These are phyloP conservation scores for Sicyos edulis DNA, from an alignment of 306 rosid genomes.

Conservation along the genomic window DNA sequence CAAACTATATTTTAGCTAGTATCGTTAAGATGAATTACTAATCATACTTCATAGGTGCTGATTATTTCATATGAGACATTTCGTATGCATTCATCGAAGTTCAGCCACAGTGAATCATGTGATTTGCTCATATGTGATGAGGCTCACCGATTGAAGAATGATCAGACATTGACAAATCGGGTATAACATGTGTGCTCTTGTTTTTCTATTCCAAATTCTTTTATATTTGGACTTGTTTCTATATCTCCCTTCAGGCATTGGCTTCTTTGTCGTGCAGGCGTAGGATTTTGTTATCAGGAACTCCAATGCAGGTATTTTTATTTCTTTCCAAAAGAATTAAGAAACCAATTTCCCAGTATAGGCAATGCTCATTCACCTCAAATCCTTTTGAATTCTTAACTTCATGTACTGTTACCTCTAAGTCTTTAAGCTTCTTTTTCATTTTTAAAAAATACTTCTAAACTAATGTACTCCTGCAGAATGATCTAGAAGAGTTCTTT, in stretches of 20 bases:
- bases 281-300: slow-evolving; percentile 84
- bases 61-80: slow-evolving; percentile 91
- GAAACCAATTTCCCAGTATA: slow-evolving; percentile 39
- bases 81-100: slow-evolving; percentile 80
- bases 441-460: background rate
- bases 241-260: slow-evolving; percentile 60
- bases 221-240: slow-evolving; percentile 21
- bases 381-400: background rate
- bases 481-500: slow-evolving; percentile 90
- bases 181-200: slow-evolving; percentile 33
- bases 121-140: slow-evolving; percentile 94
- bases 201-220: slow-evolving; percentile 1
- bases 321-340: slow-evolving; percentile 9
- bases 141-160: slow-evolving; percentile 96
- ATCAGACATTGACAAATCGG: slow-evolving; percentile 90
- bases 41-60: slow-evolving; percentile 49
- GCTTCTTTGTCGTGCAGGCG: slow-evolving; percentile 81
- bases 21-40: background rate
- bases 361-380: slow-evolving; percentile 32
- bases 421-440: background rate
- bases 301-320: slow-evolving; percentile 91
- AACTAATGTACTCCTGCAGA: slow-evolving; percentile 42
- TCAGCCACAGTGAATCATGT: slow-evolving; percentile 63
- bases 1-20: slow-evolving; percentile 11
- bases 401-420: background rate